Evolutionary conservation across 2,329 filamentous ascomycete genomes (phyloP), one percentile per base, ranked within the genome.

Genomic region (Cladophialophora carrionii): DNA sequence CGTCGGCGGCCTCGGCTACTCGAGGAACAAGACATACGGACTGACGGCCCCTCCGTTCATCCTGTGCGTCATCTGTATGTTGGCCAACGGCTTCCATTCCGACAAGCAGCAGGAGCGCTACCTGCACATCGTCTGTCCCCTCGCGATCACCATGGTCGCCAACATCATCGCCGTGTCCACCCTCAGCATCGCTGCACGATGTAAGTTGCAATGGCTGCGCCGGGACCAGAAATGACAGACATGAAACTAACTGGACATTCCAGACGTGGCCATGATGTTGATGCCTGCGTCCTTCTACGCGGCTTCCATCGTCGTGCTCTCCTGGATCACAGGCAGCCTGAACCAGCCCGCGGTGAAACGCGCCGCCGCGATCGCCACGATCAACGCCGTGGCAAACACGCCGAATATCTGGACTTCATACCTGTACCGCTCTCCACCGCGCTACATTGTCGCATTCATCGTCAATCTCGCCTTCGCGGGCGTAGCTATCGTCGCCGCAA

Each of bases 281-380:
- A 91, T 92, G 86, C 81, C 65, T 4, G 57, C 56, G 17, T 64
- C 61, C 12, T 65, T 67, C 41, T 69, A 70, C 57, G 83, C 84
- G 0, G 84, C 85, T 53, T 91, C 87, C 72, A 88, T 89, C 0
- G 87, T 90, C 1, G 82, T 83, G 1, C 41, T 54, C 3, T 84
- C 88, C 1, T 95, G 90, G 90, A 92, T 93, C 69, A 87, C 84
- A 49, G 90, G 89, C 73, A 88, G 87, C 1, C 82, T 94, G 56
- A 90, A 90, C 0, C 85, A 90, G 6, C 90, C 91, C 1, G 88
- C 89, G 0, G 87, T 89, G 2, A 92, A 92, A 78, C 84, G 89
- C 65, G 87, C 87, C 1, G 86, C 89, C 0, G 89, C 89, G 0
- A 76, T 93, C 6, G 90, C 90, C 1, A 87, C 89, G 67, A 91